phyloP scores from a whole-genome alignment of 805 yeast species.

The Saturnispora besseyi region DNA sequence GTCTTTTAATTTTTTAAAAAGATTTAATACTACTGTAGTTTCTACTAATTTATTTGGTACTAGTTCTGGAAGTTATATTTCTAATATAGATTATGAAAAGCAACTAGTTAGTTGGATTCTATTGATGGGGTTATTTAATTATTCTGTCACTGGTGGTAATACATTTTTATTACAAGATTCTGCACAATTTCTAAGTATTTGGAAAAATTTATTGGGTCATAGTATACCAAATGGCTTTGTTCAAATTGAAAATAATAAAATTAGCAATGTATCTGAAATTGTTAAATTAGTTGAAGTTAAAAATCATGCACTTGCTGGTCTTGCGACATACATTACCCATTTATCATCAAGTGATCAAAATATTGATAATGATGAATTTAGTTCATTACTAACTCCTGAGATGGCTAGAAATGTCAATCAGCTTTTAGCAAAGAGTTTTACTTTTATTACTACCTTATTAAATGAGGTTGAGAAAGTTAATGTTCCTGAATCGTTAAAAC shows the following conservation, averaged over 20 bases:
- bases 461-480: constrained; percentile 15
- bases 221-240: constrained; percentile 36
- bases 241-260: constrained; percentile 21
- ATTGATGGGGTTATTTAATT: constrained; percentile 53
- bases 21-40: constrained; percentile 29
- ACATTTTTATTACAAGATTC: constrained; percentile 39
- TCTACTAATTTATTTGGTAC: constrained; percentile 26
- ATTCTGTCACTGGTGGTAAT: constrained; percentile 24
- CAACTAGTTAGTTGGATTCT: constrained; percentile 52
- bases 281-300: constrained; percentile 41
- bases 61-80: constrained; percentile 22
- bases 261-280: constrained; percentile 28
- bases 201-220: constrained; percentile 53
- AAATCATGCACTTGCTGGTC: constrained; percentile 49
- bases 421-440: constrained; percentile 25
- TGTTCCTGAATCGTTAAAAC: constrained; percentile 17
- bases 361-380: constrained; percentile 12
- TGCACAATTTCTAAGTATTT: constrained; percentile 50
- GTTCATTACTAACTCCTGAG: constrained; percentile 27
- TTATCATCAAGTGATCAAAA: constrained; percentile 32
- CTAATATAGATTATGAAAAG: constrained; percentile 27
- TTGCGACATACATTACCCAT: constrained; percentile 44
- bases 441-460: constrained; percentile 21
- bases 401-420: constrained; percentile 25
- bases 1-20: constrained; percentile 24